These are phyloP conservation scores for Aspergillus pseudotamarii DNA, from an alignment of 2,329 filamentous ascomycete genomes.

Conservation along the genomic window DNA sequence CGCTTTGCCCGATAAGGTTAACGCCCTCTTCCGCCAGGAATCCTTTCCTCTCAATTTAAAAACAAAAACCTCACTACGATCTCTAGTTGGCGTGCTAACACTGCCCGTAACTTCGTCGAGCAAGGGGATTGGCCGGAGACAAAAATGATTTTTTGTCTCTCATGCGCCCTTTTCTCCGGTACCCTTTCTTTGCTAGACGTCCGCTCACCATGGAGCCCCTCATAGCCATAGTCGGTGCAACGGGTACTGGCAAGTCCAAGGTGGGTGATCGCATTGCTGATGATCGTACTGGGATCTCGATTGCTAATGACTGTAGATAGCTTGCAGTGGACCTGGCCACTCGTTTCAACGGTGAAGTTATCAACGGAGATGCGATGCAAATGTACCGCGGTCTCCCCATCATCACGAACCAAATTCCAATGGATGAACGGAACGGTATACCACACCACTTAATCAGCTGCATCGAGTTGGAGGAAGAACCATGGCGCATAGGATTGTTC, in stretches of 20 bases:
- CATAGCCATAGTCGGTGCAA: slow-evolving; percentile 83
- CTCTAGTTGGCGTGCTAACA: not conserved
- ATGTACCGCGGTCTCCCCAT: slow-evolving; percentile 90
- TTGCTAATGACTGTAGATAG: slow-evolving; percentile 53
- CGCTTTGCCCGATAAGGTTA: not conserved
- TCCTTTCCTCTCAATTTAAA: not conserved
- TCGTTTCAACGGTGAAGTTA: slow-evolving; percentile 85
- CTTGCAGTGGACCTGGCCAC: slow-evolving; percentile 85
- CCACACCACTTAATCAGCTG: slow-evolving; percentile 86
- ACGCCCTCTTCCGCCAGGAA: not conserved
- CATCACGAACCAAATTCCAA: slow-evolving; percentile 90
- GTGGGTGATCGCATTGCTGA: slow-evolving; percentile 51
- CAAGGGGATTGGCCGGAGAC: not conserved
- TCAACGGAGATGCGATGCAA: slow-evolving; percentile 98
- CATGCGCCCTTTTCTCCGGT: slow-evolving; percentile 34
- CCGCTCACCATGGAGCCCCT: slow-evolving; percentile 57
- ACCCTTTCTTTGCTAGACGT: slow-evolving; percentile 22
- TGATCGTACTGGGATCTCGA: not conserved
- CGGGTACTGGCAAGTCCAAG: slow-evolving; percentile 91
- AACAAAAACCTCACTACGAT: not conserved
- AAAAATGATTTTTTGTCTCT: slow-evolving; percentile 15
- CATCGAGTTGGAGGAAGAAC: slow-evolving; percentile 72
- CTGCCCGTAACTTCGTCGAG: not conserved
- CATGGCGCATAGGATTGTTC: slow-evolving; percentile 83
- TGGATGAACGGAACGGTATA: slow-evolving; percentile 73